Evolutionary conservation across 2,329 filamentous ascomycete genomes (phyloP), one percentile per base, ranked within the genome.

Genomic region (Colletotrichum orbiculare): DNA sequence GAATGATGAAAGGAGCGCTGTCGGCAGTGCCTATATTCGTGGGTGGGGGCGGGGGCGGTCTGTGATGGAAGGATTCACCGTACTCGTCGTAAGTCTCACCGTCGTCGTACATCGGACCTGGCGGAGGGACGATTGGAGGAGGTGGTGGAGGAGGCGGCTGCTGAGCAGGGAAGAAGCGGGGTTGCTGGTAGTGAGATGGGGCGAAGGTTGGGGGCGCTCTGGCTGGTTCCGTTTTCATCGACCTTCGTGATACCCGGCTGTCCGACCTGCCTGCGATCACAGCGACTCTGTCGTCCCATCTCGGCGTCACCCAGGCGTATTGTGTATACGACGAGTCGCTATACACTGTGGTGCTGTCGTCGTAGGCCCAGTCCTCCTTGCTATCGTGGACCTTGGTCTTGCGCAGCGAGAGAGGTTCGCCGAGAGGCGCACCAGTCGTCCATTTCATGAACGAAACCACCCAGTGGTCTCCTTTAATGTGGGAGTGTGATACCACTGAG

Each of bases 391-490:
- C 46, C 45, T 58, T 58, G 17, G 53, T 64, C 42, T 60, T 68
- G 8, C 66, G 67, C 12, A 68, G 50, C 8, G 67, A 48, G 42
- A 67, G 15, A 38, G 48, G 54, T 46, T 57, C 64, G 11, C 47
- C 60, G 25, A 59, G 58, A 15, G 59, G 63, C 4, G 60, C 66
- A 11, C 68, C 68, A 5, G 63, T 60, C 9, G 60, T 54, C 41
- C 61, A 69, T 58, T 66, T 69, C 66, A 68, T 64, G 35, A 68
- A 49, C 9, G 55, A 54, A 33, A 67, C 54, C 11, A 54, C 13
- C 66, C 63, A 67, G 46, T 56, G 45, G 13, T 64, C 66, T n/a
- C 59, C 56, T 46, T 42, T 56, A 33, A 69, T 61, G n/a, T 50
- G 54, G 53, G 63, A 58, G 35, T 67, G 61, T 6, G 67, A 67